These are phyloP conservation scores for Ascoidea rubescens DNA, from an alignment of 805 yeast genomes.

Conservation along the genomic window DNA sequence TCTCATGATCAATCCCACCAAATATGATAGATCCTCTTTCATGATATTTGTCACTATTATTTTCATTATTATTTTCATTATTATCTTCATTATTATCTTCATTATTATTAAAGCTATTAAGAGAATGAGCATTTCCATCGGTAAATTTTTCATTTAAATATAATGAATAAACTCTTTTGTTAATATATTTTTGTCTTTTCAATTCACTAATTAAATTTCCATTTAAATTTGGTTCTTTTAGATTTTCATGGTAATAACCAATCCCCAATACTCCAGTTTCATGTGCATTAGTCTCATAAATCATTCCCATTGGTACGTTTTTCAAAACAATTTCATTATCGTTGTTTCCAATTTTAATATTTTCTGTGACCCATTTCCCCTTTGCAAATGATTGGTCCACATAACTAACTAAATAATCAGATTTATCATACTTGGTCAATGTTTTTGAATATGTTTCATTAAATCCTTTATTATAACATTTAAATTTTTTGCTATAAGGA, in stretches of 20 bases:
- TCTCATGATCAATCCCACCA: slow-evolving; percentile 60
- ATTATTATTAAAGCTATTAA: no score
- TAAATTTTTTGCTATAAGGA: not conserved
- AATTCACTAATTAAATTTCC: not conserved
- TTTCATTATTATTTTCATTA: no score
- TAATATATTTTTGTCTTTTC: not conserved
- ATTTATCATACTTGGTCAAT: no score
- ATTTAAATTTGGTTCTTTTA: not conserved
- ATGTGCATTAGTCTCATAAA: not conserved
- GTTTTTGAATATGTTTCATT: not conserved
- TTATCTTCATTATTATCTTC: not conserved
- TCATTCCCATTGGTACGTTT: not conserved
- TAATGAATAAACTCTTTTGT: not conserved
- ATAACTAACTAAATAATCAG: not conserved
- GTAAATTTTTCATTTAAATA: not conserved
- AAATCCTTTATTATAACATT: not conserved
- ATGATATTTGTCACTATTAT: no score
- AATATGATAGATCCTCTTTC: slow-evolving; percentile 34
- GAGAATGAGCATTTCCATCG: no score
- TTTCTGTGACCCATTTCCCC: not conserved
- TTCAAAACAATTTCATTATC: no score
- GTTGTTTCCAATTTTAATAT: not conserved
- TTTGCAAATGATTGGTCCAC: not conserved
- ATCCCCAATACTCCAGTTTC: not conserved
- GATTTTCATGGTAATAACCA: not conserved